A percentile compares a stretch with the other conserved stretches of the same genome.
phyloP scores from a whole-genome alignment of 805 yeast species.

The Candida odintsovae region DNA sequence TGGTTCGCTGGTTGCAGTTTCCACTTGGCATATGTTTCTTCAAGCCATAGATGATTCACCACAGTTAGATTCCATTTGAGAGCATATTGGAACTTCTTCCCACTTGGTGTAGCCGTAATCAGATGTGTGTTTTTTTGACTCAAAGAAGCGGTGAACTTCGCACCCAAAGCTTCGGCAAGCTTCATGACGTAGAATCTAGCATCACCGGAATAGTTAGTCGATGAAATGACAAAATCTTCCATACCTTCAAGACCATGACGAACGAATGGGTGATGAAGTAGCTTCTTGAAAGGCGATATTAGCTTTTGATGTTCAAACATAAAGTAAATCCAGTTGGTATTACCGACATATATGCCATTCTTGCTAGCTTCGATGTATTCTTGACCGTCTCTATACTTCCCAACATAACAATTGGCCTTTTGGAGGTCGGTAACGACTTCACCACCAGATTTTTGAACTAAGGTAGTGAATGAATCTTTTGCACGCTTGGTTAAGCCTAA shows the following conservation, averaged over 20 bases:
- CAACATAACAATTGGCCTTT: conserved; percentile 47
- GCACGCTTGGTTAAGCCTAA: conserved; percentile 44
- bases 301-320: conserved; percentile 52
- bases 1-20: conserved; percentile 37
- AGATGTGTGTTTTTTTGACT: conserved; percentile 65
- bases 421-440: conserved; percentile 25
- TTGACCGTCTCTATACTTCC: conserved; percentile 54
- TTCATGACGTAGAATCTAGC: conserved; percentile 67
- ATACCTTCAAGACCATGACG: conserved; percentile 46
- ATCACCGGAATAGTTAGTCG: conserved; percentile 83
- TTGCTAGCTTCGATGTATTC: conserved; percentile 44
- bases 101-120: conserved; percentile 59
- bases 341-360: conserved; percentile 47
- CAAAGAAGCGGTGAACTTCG: conserved; percentile 60
- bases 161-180: conserved; percentile 67
- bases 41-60: conserved; percentile 85
- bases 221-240: conserved; percentile 49
- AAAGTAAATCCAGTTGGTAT: conserved; percentile 69
- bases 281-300: conserved; percentile 45
- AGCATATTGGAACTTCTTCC: conserved; percentile 75
- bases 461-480: conserved; percentile 31
- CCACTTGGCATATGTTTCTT: conserved; percentile 70
- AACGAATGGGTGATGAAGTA: conserved; percentile 67
- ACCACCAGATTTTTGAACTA: conserved; percentile 56
- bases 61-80: conserved; percentile 57